These are phyloP conservation scores for Helicocarpus griseus DNA, from an alignment of 2,329 filamentous ascomycete species.

Conservation along the genomic window DNA sequence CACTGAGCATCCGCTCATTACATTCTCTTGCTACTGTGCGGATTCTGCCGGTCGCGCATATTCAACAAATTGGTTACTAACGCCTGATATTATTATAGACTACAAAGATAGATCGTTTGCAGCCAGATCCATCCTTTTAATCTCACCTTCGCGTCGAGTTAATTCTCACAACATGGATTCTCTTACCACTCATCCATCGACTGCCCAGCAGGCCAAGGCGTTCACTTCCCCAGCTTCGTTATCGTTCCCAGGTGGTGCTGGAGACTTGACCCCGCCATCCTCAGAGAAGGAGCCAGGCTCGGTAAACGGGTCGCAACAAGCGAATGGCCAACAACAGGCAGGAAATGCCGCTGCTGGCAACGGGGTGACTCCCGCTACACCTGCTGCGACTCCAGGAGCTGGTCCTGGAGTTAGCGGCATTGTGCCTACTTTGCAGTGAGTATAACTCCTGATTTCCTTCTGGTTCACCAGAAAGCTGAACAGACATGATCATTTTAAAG, in stretches of 20 bases:
- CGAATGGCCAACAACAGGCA: constrained; percentile 43
- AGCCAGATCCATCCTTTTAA: constrained; percentile 11
- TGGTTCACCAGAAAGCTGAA: constrained; percentile 42
- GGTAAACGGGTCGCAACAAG: constrained; percentile 33
- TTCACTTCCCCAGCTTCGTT: constrained; percentile 89
- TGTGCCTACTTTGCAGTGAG: constrained; percentile 93
- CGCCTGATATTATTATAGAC: neutral
- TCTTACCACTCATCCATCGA: constrained; percentile 84
- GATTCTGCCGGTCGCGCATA: neutral
- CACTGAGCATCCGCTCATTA: neutral
- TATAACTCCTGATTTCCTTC: constrained; percentile 47
- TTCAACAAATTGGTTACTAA: neutral
- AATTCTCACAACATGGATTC: constrained; percentile 60
- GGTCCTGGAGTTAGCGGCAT: constrained; percentile 79
- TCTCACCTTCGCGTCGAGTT: constrained; percentile 19
- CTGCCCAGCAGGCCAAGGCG: constrained; percentile 85
- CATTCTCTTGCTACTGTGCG: neutral
- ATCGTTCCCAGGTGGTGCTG: constrained; percentile 77
- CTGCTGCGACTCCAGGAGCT: constrained; percentile 79
- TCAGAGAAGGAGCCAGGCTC: constrained; percentile 55
- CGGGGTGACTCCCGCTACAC: constrained; percentile 80
- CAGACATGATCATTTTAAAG: constrained; percentile 43
- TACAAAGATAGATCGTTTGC: neutral
- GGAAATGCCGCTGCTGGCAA: constrained; percentile 55
- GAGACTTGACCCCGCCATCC: constrained; percentile 71